Evolutionary conservation across 495 filamentous ascomycete genomes (phyloP).

Genomic region (Umbilicaria muhlenbergii): DNA sequence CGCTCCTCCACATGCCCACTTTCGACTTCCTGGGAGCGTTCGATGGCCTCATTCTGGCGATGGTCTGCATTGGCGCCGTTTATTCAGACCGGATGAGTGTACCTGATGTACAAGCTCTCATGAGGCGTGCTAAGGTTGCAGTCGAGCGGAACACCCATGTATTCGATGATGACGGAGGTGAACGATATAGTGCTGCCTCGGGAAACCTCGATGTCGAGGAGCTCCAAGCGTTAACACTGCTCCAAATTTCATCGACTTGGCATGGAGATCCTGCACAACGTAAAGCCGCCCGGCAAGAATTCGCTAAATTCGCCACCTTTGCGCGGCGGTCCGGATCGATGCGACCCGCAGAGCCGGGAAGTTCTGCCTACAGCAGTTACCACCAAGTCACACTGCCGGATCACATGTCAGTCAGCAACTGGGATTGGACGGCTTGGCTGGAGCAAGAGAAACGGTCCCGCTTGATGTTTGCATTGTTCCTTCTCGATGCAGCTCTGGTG

Average conservation of each 20-base stretch:
- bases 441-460: slow-evolving; percentile 52
- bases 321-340: slow-evolving; percentile 34
- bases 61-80: slow-evolving; percentile 52
- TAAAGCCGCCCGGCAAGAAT: slow-evolving; percentile 34
- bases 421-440: slow-evolving; percentile 46
- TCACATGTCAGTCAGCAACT: slow-evolving; percentile 21
- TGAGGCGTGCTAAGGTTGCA: slow-evolving; percentile 32
- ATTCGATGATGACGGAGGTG: slow-evolving; percentile 19
- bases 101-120: slow-evolving; percentile 39
- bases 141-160: slow-evolving; percentile 5
- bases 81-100: slow-evolving; percentile 40
- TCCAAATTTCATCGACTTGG: slow-evolving; percentile 43
- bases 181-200: slow-evolving; percentile 11
- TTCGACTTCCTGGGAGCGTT: slow-evolving; percentile 45
- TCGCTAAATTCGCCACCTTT: slow-evolving; percentile 33
- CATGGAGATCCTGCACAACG: slow-evolving; percentile 44
- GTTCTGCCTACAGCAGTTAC: slow-evolving; percentile 20
- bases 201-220: slow-evolving; percentile 35
- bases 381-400: slow-evolving; percentile 23
- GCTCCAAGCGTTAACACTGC: slow-evolving; percentile 40
- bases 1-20: slow-evolving; percentile 52
- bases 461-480: slow-evolving; percentile 42
- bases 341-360: slow-evolving; percentile 19
- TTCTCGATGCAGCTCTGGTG: slow-evolving; percentile 39
- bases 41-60: slow-evolving; percentile 41